Conservation (phyloP, 2,329 filamentous ascomycete genomes). For the Magnaporthiopsis poae region DNA sequence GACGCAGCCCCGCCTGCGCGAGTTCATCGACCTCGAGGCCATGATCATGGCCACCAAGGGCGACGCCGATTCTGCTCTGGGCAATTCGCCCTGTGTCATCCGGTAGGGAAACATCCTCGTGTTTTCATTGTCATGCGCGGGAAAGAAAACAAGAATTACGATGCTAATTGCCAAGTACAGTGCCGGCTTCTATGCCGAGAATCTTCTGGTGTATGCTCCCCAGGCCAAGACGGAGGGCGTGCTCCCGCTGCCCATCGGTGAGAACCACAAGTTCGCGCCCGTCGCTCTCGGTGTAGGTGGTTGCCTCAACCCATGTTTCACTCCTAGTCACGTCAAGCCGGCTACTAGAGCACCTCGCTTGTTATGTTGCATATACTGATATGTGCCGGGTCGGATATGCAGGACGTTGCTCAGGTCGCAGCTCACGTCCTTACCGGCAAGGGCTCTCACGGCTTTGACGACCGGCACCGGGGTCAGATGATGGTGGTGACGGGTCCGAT, state of each 20-base stretch:
- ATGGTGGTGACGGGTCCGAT: slow-evolving; percentile 41
- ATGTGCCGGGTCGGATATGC: too few species aligned
- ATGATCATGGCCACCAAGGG: slow-evolving; percentile 34
- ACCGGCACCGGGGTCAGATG: slow-evolving; percentile 40
- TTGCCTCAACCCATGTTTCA: too few species aligned
- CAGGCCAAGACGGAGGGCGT: slow-evolving; percentile 34
- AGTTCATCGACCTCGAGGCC: slow-evolving; percentile 41
- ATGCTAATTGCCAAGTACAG: too few species aligned
- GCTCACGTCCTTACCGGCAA: slow-evolving; percentile 38
- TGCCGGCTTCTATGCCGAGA: too few species aligned
- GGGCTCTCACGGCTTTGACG: slow-evolving; percentile 38
- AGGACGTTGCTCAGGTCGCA: slow-evolving; percentile 28
- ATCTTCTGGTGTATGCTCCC: slow-evolving; percentile 21
- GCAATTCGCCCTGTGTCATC: too few species aligned
- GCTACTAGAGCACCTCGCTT: too few species aligned
- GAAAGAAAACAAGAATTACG: too few species aligned
- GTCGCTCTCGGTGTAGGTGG: slow-evolving; percentile 34
- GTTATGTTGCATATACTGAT: too few species aligned
- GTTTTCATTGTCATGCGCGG: too few species aligned
- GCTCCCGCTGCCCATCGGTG: slow-evolving; percentile 36
- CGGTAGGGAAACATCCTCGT: too few species aligned
- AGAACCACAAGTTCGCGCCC: slow-evolving; percentile 38
- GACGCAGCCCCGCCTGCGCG: slow-evolving; percentile 37
- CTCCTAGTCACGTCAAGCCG: too few species aligned
- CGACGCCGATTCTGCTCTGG: slow-evolving; percentile 25